Percentiles rank a stretch among this genome's conserved stretches.
These are phyloP conservation scores for Nemania sp. DNA, from an alignment of 2,329 filamentous ascomycete species.

Conservation along the genomic window DNA sequence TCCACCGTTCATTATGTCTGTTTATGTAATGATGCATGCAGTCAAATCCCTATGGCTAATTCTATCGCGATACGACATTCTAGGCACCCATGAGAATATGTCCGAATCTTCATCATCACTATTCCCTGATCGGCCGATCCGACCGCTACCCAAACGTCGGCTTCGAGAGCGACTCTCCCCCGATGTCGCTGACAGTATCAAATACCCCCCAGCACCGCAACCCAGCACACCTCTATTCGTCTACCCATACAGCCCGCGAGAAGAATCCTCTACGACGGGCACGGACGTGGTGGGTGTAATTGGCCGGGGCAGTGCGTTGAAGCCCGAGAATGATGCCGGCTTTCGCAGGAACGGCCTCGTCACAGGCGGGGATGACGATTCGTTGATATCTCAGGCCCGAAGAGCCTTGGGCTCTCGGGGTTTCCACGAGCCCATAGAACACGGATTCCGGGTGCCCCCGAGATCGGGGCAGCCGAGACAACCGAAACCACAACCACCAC, in stretches of 20 bases:
- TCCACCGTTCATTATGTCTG: slow-evolving; percentile 41
- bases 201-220: slow-evolving; percentile 82
- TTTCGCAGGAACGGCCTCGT: slow-evolving; percentile 47
- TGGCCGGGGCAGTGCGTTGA: slow-evolving; percentile 49
- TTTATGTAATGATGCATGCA: slow-evolving; percentile 38
- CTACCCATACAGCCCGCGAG: slow-evolving; percentile 71
- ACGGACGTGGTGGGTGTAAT: slow-evolving; percentile 44
- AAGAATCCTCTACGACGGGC: slow-evolving; percentile 57
- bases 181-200: slow-evolving; percentile 83
- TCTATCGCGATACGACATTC: slow-evolving; percentile 41
- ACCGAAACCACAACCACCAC: slow-evolving; percentile 66
- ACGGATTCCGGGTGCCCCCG: slow-evolving; percentile 57
- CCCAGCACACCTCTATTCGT: slow-evolving; percentile 80
- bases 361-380: slow-evolving; percentile 43
- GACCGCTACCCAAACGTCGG: slow-evolving; percentile 88
- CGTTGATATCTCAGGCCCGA: slow-evolving; percentile 43
- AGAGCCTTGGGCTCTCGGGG: slow-evolving; percentile 58
- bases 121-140: slow-evolving; percentile 91
- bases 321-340: slow-evolving; percentile 55
- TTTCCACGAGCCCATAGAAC: slow-evolving; percentile 59
- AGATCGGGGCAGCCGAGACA: slow-evolving; percentile 61
- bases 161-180: slow-evolving; percentile 88
- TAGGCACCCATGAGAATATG: slow-evolving; percentile 66
- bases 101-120: slow-evolving; percentile 83
- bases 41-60: slow-evolving; percentile 51